Evolutionary conservation across 225 moss, liverwort and hornwort genomes (phyloP), one percentile per base, ranked within the genome.

Genomic region (Physcomitrellopsis africana): DNA sequence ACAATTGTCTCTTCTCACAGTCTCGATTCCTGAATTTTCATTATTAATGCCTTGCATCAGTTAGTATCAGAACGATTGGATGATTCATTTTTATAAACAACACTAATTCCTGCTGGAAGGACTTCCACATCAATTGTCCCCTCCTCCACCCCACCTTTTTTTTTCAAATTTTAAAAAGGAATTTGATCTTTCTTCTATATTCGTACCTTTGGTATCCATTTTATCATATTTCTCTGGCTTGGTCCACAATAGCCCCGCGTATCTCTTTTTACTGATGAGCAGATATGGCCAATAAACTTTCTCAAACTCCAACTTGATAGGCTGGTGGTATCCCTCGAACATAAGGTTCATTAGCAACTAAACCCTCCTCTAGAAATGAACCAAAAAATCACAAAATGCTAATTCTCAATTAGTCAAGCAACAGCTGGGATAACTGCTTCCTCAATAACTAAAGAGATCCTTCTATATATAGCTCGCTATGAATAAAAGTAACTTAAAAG

Each of bases 281-380:
- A 99, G 72, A 74, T 95, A 99, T 48, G 99, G 99, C 79, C 82
- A 95, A 80, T 99, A 99, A 37, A 95, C 95, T 86, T 99, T 99
- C 83, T 99, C 99, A 73, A 99, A 99, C 90, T 99, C 99, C 86
- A 99, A 83, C 85, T 99, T 99, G 79, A 99, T 99, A 73, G 99
- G 99, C 95, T 94, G 88, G 76, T 60, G 12, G 65, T 37, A 51
- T 55, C 15, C 37, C 67, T 71, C 26, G 32, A 47, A 72, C 7
- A 55, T 48, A 9, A 48, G 26, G 48, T 72, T 43, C 3, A 46
- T 75, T 24, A 85, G 75, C 45, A 68, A 63, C 44, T 62, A 60
- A 81, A 45, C 23, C 18, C 52, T 53, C 45, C 45, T 48, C 55
- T 41, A 51, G 11, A 71, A 29, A 81, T 74, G n/a, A 56, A 71